These are phyloP conservation scores for Lanmaoa pseudosensibilis DNA, from an alignment of 768 basidiomycete genomes.

Conservation along the genomic window DNA sequence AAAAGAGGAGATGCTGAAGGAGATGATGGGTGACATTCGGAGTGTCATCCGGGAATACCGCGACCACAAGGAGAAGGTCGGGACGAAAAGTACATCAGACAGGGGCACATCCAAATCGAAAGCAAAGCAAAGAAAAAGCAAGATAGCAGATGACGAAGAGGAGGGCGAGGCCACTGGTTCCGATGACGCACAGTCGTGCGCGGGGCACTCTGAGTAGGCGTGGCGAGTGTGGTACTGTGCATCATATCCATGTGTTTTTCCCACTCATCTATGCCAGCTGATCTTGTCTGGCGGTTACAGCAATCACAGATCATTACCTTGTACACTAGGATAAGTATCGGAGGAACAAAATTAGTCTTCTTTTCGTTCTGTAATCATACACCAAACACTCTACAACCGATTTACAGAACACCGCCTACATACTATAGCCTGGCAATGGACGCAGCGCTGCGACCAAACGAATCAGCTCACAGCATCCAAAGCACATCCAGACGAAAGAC, in stretches of 20 bases:
- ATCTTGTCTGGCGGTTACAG: not conserved
- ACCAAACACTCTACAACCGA: conserved; percentile 16
- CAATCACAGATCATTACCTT: not conserved
- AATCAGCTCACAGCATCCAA: not conserved
- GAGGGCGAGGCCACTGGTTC: conserved; percentile 8
- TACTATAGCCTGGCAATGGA: conserved; percentile 21
- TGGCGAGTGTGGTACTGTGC: not conserved
- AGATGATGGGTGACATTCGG: conserved; percentile 14
- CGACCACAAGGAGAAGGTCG: conserved; percentile 6
- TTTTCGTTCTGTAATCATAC: not conserved
- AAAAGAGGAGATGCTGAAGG: conserved; percentile 3
- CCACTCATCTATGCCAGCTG: not conserved
- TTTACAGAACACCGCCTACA: conserved; percentile 32
- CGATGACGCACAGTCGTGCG: conserved; percentile 4
- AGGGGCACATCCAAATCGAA: not conserved
- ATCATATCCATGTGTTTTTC: not conserved
- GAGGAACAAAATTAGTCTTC: not conserved
- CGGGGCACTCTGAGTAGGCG: not conserved
- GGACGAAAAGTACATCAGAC: not conserved
- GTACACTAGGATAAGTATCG: not conserved
- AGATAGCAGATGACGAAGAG: conserved; percentile 2
- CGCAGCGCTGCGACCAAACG: conserved; percentile 21
- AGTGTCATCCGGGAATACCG: conserved; percentile 13
- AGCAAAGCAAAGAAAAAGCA: conserved; percentile 5
- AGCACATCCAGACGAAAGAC: conserved; percentile 10